Evolutionary conservation across 305 asterid genomes (phyloP).

Genomic region (Fraxinus ornus): DNA sequence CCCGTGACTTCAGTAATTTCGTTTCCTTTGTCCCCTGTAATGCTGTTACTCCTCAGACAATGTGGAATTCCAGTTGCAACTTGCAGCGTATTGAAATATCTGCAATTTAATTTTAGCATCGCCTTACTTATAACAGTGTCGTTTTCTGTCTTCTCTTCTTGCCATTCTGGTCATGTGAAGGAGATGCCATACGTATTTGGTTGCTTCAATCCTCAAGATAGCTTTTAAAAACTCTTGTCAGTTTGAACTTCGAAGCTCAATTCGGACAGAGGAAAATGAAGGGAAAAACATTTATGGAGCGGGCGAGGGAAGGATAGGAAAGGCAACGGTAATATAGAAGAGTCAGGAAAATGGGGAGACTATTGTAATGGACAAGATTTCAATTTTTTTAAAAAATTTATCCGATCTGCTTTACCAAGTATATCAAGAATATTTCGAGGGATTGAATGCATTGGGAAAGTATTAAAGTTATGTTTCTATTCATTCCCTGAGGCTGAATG

Average conservation of each 20-base stretch:
- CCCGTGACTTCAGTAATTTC: slow-evolving; percentile 17
- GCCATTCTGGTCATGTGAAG: background rate
- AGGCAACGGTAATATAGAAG: background rate
- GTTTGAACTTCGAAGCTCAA: background rate
- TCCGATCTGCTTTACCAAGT: background rate
- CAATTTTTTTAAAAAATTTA: too few species aligned
- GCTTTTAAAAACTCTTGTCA: background rate
- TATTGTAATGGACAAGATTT: background rate
- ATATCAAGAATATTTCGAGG: background rate
- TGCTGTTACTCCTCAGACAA: background rate
- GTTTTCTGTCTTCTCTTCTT: background rate
- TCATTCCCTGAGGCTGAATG: background rate
- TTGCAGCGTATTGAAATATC: background rate
- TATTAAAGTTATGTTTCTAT: background rate
- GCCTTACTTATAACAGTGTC: background rate
- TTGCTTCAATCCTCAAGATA: background rate
- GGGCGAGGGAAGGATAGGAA: background rate
- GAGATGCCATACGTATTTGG: background rate
- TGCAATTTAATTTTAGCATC: background rate
- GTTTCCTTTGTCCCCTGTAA: background rate
- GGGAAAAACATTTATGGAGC: background rate
- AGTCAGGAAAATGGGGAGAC: background rate
- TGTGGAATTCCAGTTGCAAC: background rate
- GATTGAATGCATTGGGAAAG: background rate
- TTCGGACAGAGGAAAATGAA: background rate